Evolutionary conservation across 257 asterid species (phyloP).

Genomic region (Fraxinus excelsior): DNA sequence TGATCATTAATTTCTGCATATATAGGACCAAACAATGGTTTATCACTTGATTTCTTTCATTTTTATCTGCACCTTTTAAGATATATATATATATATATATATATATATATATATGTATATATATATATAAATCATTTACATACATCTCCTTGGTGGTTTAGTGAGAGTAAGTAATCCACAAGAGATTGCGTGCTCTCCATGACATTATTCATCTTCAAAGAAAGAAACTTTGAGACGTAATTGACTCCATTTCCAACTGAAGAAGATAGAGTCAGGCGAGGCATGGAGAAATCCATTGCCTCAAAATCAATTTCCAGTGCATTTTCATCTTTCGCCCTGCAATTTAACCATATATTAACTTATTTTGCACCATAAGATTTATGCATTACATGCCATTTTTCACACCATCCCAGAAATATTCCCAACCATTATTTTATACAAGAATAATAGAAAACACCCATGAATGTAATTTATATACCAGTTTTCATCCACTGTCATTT

Average conservation of each 20-base stretch:
- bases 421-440: background rate
- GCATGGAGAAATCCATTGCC: constrained; percentile 68
- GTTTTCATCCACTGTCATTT: constrained; percentile 63
- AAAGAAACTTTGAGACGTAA: constrained; percentile 70
- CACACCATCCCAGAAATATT: background rate
- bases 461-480: constrained; percentile 45
- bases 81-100: no score
- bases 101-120: no score
- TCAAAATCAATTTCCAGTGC: constrained; percentile 89
- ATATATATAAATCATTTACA: constrained; percentile 11
- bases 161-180: constrained; percentile 69
- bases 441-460: background rate
- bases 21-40: constrained; percentile 12
- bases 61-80: background rate
- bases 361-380: background rate
- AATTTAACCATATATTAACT: background rate
- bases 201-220: constrained; percentile 54
- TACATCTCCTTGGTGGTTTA: constrained; percentile 83
- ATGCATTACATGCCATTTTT: background rate
- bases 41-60: background rate
- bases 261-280: constrained; percentile 67
- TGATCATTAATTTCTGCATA: constrained; percentile 81
- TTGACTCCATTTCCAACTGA: constrained; percentile 79
- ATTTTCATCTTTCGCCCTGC: constrained; percentile 90
- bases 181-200: constrained; percentile 58